phyloP scores from a whole-genome alignment of 2,329 filamentous ascomycete genomes.

The Exophiala sp. region DNA sequence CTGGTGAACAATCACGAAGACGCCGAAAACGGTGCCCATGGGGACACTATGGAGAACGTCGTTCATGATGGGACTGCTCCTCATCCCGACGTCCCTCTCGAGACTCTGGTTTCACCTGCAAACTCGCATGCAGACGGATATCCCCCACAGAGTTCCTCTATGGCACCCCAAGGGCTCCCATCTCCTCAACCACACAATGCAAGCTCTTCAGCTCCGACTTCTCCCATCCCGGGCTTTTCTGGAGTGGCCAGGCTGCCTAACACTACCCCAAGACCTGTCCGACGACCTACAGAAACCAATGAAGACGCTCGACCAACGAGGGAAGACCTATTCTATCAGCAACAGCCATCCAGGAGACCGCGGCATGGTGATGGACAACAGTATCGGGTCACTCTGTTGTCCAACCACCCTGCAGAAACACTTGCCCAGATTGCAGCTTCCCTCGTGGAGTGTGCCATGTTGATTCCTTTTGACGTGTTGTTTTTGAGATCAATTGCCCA shows the following conservation, averaged over 20 bases:
- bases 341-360: background rate
- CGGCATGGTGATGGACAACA: constrained; percentile 1
- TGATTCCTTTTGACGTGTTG: constrained; percentile 23
- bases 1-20: background rate
- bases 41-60: background rate
- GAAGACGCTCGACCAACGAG: constrained; percentile 12
- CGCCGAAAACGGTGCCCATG: background rate
- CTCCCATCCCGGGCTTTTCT: constrained; percentile 17
- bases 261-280: constrained; percentile 17
- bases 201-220: background rate
- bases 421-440: constrained; percentile 14
- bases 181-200: background rate
- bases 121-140: background rate
- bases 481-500: constrained; percentile 13
- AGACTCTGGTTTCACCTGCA: constrained; percentile 9
- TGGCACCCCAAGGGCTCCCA: background rate
- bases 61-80: background rate
- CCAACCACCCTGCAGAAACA: constrained; percentile 15
- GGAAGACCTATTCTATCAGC: constrained; percentile 6
- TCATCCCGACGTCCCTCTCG: constrained; percentile 11
- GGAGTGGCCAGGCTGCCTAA: constrained; percentile 18
- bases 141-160: background rate
- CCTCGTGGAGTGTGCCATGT: constrained; percentile 14
- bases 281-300: constrained; percentile 25
- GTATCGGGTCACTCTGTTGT: constrained; percentile 21